Evolutionary conservation across 2,329 filamentous ascomycete genomes (phyloP), one percentile per base, ranked within the genome.

Genomic region (Cytospora piceicola): DNA sequence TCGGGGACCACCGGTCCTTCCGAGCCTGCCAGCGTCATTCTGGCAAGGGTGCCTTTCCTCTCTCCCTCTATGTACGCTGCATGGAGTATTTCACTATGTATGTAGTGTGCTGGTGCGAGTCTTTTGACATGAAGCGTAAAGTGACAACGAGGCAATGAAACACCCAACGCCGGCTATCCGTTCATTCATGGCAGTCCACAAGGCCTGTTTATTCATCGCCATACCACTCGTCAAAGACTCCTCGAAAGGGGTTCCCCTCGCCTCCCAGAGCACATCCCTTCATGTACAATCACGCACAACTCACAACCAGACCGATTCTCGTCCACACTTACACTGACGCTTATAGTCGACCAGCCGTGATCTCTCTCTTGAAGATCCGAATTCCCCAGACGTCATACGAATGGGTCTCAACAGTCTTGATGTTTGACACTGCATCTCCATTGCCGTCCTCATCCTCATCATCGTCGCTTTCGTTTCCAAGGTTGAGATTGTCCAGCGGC

Each of bases 331-430:
- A 29, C 5, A 4, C 42, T 30, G 30, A n/a, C 30, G 20, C 34
- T 77, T 68, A 83, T 32, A 84, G 70, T 27, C 77, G 73, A 2
- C 81, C 81, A 27, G 69, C 69, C 36, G 82, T 77, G 58, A 88
- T 74, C 71, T 87, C 84, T 74, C 86, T 87, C 70, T 84, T 80
- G 69, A 88, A 88, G 58, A 88, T 87, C 67, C 78, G 79, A 42
- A 87, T 79, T 0, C 79, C 84, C 68, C 69, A 75, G 7, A 83
- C 74, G 55, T 84, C 80, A 58, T 78, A 80, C 67, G 82, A 82
- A 8, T 73, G 73, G 11, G 80, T 70, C 3, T 81, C 78, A 3
- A 79, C 66, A 9, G 77, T 74, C 66, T 80, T 76, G 8, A 82
- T 72, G 67, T 75, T 79, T 9, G 29, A 27, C 39, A 73, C 58